These are phyloP conservation scores for Wickerhamomyces bovis DNA, from an alignment of 805 yeast genomes.

Conservation along the genomic window DNA sequence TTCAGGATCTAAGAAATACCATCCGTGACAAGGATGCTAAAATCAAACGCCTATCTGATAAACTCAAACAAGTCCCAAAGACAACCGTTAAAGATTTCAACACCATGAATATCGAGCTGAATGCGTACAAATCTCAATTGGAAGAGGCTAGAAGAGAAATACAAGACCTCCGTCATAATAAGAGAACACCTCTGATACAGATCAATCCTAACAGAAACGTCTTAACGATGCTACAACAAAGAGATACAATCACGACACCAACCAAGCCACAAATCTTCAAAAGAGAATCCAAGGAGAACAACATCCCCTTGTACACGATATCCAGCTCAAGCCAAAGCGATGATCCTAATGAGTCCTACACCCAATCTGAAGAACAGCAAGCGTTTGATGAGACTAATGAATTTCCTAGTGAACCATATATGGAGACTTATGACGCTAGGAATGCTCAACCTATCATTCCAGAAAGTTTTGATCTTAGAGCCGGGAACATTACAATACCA, in stretches of 20 bases:
- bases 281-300: background rate
- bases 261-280: background rate
- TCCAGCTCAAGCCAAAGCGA: background rate
- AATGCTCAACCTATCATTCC: slow-evolving; percentile 2
- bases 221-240: slow-evolving; percentile 2
- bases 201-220: background rate
- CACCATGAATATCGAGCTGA: slow-evolving; percentile 4
- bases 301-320: background rate
- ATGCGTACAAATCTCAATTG: background rate
- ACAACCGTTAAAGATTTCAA: slow-evolving; percentile 4
- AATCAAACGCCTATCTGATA: background rate
- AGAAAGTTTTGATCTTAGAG: slow-evolving; percentile 15
- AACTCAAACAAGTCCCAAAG: background rate
- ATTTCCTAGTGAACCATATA: slow-evolving; percentile 1
- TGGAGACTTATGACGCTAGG: slow-evolving; percentile 6
- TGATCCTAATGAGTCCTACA: slow-evolving; percentile 5
- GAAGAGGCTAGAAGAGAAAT: background rate
- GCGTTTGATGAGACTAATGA: background rate
- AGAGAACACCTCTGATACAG: background rate
- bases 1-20: background rate
- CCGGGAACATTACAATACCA: slow-evolving; percentile 8
- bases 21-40: background rate
- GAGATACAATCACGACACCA: background rate
- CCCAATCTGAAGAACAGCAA: slow-evolving; percentile 2
- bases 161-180: background rate